Conservation (phyloP, 2,329 filamentous ascomycete genomes). For the Colletotrichum truncatum region DNA sequence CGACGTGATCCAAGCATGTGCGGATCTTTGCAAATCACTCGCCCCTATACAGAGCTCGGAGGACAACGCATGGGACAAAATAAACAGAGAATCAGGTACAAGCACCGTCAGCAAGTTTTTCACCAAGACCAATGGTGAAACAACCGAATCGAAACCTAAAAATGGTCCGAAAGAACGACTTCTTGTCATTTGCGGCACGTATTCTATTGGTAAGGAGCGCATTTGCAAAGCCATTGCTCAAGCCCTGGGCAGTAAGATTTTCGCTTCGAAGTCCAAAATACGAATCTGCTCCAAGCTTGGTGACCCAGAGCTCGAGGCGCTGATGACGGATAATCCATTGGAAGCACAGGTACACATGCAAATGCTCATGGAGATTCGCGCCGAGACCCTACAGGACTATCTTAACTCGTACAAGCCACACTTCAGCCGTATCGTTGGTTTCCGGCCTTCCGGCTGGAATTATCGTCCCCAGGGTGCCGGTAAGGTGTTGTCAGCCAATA, state of each 20-base stretch:
- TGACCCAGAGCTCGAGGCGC: slow-evolving; percentile 80
- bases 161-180: slow-evolving; percentile 64
- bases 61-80: slow-evolving; percentile 56
- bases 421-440: slow-evolving; percentile 88
- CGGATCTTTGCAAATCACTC: slow-evolving; percentile 84
- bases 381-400: slow-evolving; percentile 92
- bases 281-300: slow-evolving; percentile 86
- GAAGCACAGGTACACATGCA: slow-evolving; percentile 99
- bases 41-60: slow-evolving; percentile 68
- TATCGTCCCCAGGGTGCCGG: slow-evolving; percentile 73
- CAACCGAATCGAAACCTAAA: slow-evolving; percentile 38
- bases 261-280: slow-evolving; percentile 83
- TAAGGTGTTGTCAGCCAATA: slow-evolving; percentile 63
- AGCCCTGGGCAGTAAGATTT: slow-evolving; percentile 89
- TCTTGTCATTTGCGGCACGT: slow-evolving; percentile 93
- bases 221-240: slow-evolving; percentile 93
- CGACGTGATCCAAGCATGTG: slow-evolving; percentile 87
- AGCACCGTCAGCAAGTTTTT: slow-evolving; percentile 64
- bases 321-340: slow-evolving; percentile 81
- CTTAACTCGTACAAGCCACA: slow-evolving; percentile 80
- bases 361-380: slow-evolving; percentile 90
- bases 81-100: slow-evolving; percentile 51
- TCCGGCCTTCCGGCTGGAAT: slow-evolving; percentile 94
- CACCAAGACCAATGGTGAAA: slow-evolving; percentile 43
- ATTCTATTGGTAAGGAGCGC: slow-evolving; percentile 97